phyloP scores from a whole-genome alignment of 805 yeast genomes.

The Nakazawaea wyomingensis region DNA sequence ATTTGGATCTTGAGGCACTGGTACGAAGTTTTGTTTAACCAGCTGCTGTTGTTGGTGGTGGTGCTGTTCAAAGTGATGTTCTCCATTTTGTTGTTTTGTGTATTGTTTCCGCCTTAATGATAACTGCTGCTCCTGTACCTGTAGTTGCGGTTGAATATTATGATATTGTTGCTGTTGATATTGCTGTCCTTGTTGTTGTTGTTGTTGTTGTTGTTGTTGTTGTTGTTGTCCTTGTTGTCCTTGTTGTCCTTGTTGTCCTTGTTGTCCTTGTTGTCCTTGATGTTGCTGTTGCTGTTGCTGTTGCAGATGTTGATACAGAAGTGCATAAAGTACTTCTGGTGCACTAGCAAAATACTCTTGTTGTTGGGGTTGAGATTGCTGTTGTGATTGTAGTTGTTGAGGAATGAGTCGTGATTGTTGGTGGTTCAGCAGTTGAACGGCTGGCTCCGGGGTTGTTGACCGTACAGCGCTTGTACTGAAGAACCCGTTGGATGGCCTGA shows the following conservation, averaged over 20 bases:
- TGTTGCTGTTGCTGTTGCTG: conserved; percentile 10
- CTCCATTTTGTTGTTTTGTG: too few species aligned
- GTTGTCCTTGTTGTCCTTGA: conserved; percentile 15
- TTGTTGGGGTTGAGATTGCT: too few species aligned
- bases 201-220: conserved; percentile 2
- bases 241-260: conserved; percentile 12
- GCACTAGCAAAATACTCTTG: too few species aligned
- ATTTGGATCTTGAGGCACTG: not conserved
- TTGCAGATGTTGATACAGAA: not conserved
- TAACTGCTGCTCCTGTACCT: not conserved
- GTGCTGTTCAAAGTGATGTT: too few species aligned
- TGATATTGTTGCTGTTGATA: conserved; percentile 1
- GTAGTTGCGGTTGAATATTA: not conserved
- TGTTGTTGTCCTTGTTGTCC: conserved; percentile 2
- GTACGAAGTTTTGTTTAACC: not conserved
- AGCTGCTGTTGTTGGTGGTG: not conserved
- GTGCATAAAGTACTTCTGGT: too few species aligned
- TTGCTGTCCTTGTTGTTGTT: not conserved
- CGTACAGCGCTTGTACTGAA: not conserved
- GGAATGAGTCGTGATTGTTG: too few species aligned
- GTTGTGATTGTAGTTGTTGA: not conserved
- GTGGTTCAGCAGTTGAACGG: not conserved
- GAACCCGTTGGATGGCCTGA: not conserved
- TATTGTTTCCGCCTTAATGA: not conserved
- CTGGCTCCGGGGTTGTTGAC: not conserved